Evolutionary conservation across 2,329 filamentous ascomycete species (phyloP), one percentile per base, ranked within the genome.

Genomic region (Nemania abortiva): DNA sequence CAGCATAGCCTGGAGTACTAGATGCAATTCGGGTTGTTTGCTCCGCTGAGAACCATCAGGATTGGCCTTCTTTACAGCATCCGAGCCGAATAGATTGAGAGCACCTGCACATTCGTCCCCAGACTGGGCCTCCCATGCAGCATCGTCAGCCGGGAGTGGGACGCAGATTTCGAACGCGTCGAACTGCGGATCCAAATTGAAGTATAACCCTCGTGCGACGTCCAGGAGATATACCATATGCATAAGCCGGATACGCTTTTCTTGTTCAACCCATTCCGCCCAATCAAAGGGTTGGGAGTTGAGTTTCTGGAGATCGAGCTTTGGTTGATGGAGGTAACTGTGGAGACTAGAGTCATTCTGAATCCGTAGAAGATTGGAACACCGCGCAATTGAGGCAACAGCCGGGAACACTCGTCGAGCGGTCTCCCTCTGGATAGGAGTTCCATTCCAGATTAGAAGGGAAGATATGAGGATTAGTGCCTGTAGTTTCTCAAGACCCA

Each of bases 81-180:
- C 82, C 1, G 84, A 78, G 3, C 91, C 91, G 65, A 87, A 83
- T 1, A 94, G 79, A 4, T 91, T 90, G 3, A 94, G 81, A 6
- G 90, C 89, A 70, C 88, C 84, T 24, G 89, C 89, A 76, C 91
- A 94, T 45, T 89, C 86, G 18, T 84, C 79, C 5, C 83, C 79
- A 47, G 84, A 86, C 37, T 81, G 82, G 3, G 91, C 91, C 73
- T 93, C 91, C 91, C 91, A 94, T 2, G 89, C 88, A 18, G 89
- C 90, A 78, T 94, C 92, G 73, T 94, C 91, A 15, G 88, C 86
- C 9, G 92, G 91, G 6, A 94, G 81, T n/a, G 91, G 90, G 45
- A 93, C 79, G 34, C 85, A 84, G 59, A 93, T 84, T 72, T 93
- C 90, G 39, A 89, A 84, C 9, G 85, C 81, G 67, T 92, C 88